Base-by-base conservation (phyloP, 2,329 filamentous ascomycete species). In the Pseudogymnoascus sp. region DNA sequence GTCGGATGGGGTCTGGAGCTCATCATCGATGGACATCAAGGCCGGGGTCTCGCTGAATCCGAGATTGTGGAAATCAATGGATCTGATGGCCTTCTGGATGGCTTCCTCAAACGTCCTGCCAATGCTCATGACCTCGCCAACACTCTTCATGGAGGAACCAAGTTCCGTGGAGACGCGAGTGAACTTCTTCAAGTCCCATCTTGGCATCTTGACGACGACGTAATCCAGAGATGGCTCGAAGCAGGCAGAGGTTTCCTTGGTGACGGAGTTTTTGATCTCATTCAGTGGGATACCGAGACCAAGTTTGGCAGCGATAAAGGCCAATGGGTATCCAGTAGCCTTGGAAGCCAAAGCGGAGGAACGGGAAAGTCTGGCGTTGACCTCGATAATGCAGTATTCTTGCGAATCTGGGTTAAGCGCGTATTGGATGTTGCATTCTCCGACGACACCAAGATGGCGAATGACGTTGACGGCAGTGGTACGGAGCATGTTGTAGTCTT, bases 121-220 rank as follows among this genome's bases (percentile, higher is more conserved):
- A 69, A 99, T 97, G 72, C 90, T 93, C 95, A 99, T 97, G 69
- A 99, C 95, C 76, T 99, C 95, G 73, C 95, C 95, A 62, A 99
- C 93, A 84, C 91, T 96, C 87, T 97, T 99, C 95, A 99, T 99
- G 11, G 93, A 96, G 2, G 95, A 97, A 31, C 93, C 93, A 23
- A 99, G 88, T 73, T 96, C 89, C 1, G 93, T 97, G 3, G 93
- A 97, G 21, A 97, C 95, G 69, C 95, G 87, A 29, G 91, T 96
- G 78, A 99, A 99, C 79, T 99, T 99, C 83, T 97, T 97, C 73
- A 99, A 78, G 78, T 99, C 95, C 95, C 95, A 99, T 70, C 95
- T 86, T 57, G 95, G 95, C 80, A 99, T 97, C 85, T 99, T 99
- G 70, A 97, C 93, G 16, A 97, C 95, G 62, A 96, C 91, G 75